Conservation (phyloP, 2,329 filamentous ascomycete species). For the Exophiala sp. region DNA sequence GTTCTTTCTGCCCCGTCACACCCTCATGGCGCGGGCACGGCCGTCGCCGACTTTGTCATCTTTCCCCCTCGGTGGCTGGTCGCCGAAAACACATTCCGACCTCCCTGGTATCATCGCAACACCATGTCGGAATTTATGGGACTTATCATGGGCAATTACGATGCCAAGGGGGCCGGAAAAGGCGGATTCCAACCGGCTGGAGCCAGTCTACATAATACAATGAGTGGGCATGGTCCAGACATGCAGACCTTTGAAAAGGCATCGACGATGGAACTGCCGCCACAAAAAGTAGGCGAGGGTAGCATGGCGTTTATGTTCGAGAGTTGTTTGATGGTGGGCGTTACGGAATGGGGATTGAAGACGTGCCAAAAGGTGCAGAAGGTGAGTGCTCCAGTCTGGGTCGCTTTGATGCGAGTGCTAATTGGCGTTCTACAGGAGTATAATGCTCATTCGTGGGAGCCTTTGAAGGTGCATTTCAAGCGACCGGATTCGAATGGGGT, state of each 20-base stretch:
- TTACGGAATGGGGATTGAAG: slow-evolving; percentile 66
- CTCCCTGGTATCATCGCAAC: slow-evolving; percentile 60
- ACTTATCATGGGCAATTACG: slow-evolving; percentile 56
- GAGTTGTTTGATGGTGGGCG: slow-evolving; percentile 62
- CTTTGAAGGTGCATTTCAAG: slow-evolving; percentile 58
- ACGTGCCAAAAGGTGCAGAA: slow-evolving; percentile 65
- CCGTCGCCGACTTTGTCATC: slow-evolving; percentile 60
- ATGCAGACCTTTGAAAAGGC: slow-evolving; percentile 52
- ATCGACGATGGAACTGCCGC: slow-evolving; percentile 49
- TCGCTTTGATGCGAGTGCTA: background rate
- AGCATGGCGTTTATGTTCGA: slow-evolving; percentile 63
- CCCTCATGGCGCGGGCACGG: slow-evolving; percentile 51
- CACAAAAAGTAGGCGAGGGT: slow-evolving; percentile 52
- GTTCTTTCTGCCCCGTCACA: slow-evolving; percentile 54
- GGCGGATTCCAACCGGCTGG: slow-evolving; percentile 57
- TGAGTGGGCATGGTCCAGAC: slow-evolving; percentile 62
- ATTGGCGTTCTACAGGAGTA: slow-evolving; percentile 46
- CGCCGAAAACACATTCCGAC: slow-evolving; percentile 55
- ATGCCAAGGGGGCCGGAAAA: slow-evolving; percentile 49
- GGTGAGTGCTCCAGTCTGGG: slow-evolving; percentile 11
- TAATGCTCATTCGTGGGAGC: slow-evolving; percentile 74
- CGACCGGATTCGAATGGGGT: slow-evolving; percentile 43
- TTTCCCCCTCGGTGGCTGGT: slow-evolving; percentile 62
- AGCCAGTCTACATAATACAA: slow-evolving; percentile 62
- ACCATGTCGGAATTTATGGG: slow-evolving; percentile 63